Evolutionary conservation across 169 alveolate genomes (phyloP).

Genomic region (Fabrea salina): DNA sequence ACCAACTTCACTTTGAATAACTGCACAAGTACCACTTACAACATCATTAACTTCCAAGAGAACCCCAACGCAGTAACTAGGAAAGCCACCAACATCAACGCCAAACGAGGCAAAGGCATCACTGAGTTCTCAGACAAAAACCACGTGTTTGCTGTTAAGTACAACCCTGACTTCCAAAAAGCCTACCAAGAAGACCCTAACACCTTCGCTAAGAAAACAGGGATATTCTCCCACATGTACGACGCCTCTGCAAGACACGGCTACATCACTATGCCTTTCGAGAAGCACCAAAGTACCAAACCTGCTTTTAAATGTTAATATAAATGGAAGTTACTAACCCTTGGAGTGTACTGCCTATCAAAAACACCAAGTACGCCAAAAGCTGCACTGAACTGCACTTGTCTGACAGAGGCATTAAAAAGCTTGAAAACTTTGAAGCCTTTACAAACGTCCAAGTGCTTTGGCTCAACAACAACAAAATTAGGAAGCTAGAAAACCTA

Average conservation of each 20-base stretch:
- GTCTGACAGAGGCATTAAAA: constrained; percentile 61
- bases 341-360: constrained; percentile 77
- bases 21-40: neutral
- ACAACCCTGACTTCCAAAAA: constrained; percentile 44
- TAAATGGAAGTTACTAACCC: constrained; percentile 45
- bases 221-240: constrained; percentile 71
- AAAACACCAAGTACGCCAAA: constrained; percentile 79
- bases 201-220: constrained; percentile 58
- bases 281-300: neutral
- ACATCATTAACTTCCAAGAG: constrained; percentile 14
- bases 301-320: constrained; percentile 26
- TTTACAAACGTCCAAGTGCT: constrained; percentile 82
- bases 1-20: neutral
- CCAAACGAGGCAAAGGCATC: constrained; percentile 57
- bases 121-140: constrained; percentile 58
- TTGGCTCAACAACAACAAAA: constrained; percentile 80
- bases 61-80: constrained; percentile 32
- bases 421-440: constrained; percentile 63
- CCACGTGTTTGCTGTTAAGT: constrained; percentile 43
- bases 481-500: constrained; percentile 55
- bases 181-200: constrained; percentile 47
- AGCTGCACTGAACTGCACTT: constrained; percentile 76
- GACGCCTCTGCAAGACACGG: constrained; percentile 79
- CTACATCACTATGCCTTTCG: constrained; percentile 36
- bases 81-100: constrained; percentile 34